Conservation (phyloP, 176 grass and related monocot genomes). For the Bolboschoenus planiculmis region DNA sequence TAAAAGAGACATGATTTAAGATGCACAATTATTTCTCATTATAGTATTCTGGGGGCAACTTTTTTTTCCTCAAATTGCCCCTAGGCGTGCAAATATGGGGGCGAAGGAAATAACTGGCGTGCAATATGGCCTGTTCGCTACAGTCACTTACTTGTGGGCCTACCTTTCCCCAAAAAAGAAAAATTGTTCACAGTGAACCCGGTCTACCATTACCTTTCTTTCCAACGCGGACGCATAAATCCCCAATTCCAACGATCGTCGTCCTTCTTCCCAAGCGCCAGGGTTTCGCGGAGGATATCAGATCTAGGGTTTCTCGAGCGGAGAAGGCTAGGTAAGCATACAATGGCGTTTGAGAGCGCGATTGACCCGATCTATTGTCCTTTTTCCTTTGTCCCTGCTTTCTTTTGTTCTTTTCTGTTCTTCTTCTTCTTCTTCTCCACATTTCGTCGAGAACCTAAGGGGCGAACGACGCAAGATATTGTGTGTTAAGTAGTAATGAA, state of each 20-base stretch:
- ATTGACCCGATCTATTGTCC: neutral
- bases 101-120: too few species aligned
- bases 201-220: neutral
- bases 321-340: slow-evolving; percentile 10
- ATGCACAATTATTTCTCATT: too few species aligned
- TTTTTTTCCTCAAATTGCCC: too few species aligned
- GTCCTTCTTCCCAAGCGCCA: neutral
- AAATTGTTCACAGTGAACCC: neutral
- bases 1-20: too few species aligned
- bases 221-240: neutral
- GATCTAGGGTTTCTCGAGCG: slow-evolving; percentile 15
- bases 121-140: too few species aligned
- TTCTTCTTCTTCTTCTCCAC: neutral
- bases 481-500: slow-evolving; percentile 4
- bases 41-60: too few species aligned
- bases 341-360: slow-evolving; percentile 10
- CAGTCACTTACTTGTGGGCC: too few species aligned
- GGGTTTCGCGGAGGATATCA: slow-evolving; percentile 9
- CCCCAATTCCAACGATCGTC: neutral
- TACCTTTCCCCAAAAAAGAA: neutral
- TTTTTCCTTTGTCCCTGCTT: neutral
- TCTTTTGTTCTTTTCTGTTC: neutral
- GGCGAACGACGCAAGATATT: slow-evolving; percentile 6
- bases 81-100: too few species aligned
- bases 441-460: slow-evolving; percentile 5